Base-by-base conservation (phyloP, 257 asterid species). In the Capsicum pubescens region DNA sequence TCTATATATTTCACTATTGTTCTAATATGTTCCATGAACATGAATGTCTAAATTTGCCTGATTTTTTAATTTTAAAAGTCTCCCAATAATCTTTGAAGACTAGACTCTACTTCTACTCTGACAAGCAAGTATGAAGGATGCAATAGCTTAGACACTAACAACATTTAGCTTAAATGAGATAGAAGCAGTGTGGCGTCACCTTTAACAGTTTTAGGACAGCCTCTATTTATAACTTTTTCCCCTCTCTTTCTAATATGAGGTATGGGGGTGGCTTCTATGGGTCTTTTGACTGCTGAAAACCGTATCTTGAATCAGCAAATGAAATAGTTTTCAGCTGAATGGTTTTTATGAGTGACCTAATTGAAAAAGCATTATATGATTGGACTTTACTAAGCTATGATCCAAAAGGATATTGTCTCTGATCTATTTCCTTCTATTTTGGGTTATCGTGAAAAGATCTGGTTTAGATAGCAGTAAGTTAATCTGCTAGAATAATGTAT, bases 151-250 rank as follows among this genome's bases (percentile, higher is more conserved):
- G 58, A 74, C 4, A 12, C 44, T 1, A 21, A 19, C 7, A 35
- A 42, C 60, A 39, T 70, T 42, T 42, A 70, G 32, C 78, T 70
- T 50, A 50, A 74, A 74, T 74, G 46, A 50, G 58, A 74, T 74
- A 21, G 61, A 74, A 74, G 21, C 61, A 74, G 52, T 21, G 9
- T 8, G 81, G 61, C 7, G 0, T 50, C 61, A 50, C 61, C 13
- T 74, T 74, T 74, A 52, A 13, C 61, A 74, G 14, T 21, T 21
- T 50, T 74, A 74, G 81, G 80, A 26, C 42, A 48, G 60, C 42
- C 60, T 50, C 56, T 19, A 19, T 19, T 67, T 39, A 39, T 26
- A 39, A 39, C 44, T 39, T 39, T 39, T 39, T 39, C 44, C 44
- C 44, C 44, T 39, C 44, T 39, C 44, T 39, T 39, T 39, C 5